Evolutionary conservation across 2,329 filamentous ascomycete genomes (phyloP).

Genomic region (Stachybotrys echinatus): DNA sequence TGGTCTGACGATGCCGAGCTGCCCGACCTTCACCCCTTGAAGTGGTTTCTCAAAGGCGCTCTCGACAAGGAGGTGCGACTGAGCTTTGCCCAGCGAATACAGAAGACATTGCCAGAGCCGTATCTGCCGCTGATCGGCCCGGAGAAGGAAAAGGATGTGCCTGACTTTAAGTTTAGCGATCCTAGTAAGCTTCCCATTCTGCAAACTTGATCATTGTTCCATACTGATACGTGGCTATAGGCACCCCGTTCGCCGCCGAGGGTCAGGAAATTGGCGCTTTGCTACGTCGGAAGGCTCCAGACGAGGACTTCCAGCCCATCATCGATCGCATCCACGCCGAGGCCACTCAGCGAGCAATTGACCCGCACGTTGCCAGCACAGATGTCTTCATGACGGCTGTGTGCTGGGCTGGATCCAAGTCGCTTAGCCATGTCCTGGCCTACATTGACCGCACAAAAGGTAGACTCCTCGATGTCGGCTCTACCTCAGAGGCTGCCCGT

Average conservation of each 20-base stretch:
- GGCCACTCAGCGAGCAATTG: constrained; percentile 64
- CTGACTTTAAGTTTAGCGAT: constrained; percentile 84
- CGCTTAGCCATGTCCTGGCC: constrained; percentile 89
- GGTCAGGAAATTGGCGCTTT: constrained; percentile 77
- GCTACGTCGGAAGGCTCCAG: constrained; percentile 76
- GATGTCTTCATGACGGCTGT: constrained; percentile 93
- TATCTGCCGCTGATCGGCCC: constrained; percentile 78
- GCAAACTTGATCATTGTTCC: not conserved
- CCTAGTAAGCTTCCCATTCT: constrained; percentile 51
- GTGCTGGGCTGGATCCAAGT: constrained; percentile 91
- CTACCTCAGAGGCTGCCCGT: constrained; percentile 68
- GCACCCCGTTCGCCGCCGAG: constrained; percentile 75
- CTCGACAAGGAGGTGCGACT: constrained; percentile 95
- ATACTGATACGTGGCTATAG: constrained; percentile 34
- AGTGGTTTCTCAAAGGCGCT: constrained; percentile 86
- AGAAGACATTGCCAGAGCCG: constrained; percentile 80
- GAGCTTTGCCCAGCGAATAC: constrained; percentile 93
- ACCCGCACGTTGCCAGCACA: constrained; percentile 79
- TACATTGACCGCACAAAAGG: constrained; percentile 95
- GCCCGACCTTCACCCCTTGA: constrained; percentile 74
- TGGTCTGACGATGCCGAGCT: constrained; percentile 85
- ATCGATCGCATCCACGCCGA: constrained; percentile 78
- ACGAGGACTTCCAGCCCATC: constrained; percentile 79
- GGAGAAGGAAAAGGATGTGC: constrained; percentile 91
- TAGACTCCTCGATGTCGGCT: constrained; percentile 73